phyloP scores from a whole-genome alignment of 2,329 filamentous ascomycete genomes.

The Cryphonectria japonica region DNA sequence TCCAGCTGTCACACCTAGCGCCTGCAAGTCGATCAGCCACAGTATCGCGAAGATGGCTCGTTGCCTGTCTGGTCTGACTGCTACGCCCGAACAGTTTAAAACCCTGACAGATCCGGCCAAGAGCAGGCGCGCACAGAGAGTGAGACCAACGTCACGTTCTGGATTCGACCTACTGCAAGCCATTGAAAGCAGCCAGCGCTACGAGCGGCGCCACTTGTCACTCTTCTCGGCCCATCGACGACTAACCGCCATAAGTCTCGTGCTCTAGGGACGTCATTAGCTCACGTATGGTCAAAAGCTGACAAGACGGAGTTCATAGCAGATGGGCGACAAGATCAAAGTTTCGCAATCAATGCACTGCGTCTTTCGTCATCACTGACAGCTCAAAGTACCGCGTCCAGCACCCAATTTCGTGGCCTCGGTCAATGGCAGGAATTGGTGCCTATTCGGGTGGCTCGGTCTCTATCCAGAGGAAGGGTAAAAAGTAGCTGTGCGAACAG shows the following conservation, averaged over 20 bases:
- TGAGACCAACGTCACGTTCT: not conserved
- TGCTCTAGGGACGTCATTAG: not conserved
- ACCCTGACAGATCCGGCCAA: not conserved
- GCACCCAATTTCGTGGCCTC: not conserved
- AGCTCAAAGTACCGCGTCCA: not conserved
- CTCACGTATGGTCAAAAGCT: not conserved
- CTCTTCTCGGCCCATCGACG: not conserved
- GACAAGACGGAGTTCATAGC: not conserved
- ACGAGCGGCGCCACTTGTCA: not conserved
- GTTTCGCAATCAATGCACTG: not conserved
- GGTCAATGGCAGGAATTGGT: not conserved
- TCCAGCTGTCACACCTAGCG: not conserved
- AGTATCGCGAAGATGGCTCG: not conserved
- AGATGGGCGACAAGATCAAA: not conserved
- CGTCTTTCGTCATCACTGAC: not conserved
- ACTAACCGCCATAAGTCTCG: not conserved
- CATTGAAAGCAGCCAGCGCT: not conserved
- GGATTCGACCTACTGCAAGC: not conserved
- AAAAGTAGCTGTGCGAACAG: no score
- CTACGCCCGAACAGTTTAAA: not conserved
- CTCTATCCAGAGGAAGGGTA: not conserved
- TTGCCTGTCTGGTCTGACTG: not conserved
- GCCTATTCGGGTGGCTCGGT: not conserved
- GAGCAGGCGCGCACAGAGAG: not conserved
- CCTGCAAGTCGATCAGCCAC: not conserved